Conservation (phyloP, 768 basidiomycete genomes). For the Leccinellum rugosiceps region DNA sequence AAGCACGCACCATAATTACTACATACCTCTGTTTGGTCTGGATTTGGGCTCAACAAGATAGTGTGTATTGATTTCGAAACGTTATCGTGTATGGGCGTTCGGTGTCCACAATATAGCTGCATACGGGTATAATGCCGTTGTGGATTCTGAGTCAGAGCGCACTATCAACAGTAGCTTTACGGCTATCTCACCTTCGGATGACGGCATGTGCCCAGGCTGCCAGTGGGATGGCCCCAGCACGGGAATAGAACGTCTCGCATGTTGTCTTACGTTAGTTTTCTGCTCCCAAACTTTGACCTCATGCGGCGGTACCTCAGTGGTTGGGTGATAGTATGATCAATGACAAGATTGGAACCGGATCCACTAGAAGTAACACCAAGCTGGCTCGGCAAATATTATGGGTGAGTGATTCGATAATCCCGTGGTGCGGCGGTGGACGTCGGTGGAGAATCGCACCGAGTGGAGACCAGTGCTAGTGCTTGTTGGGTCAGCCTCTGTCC, state of each 20-base stretch:
- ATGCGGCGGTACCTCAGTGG: too few relatives aligned
- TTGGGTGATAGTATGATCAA: neutral
- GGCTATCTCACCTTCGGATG: neutral
- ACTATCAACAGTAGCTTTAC: neutral
- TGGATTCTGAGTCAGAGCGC: neutral
- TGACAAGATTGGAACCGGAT: neutral
- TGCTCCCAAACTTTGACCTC: too few relatives aligned
- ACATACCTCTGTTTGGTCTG: neutral
- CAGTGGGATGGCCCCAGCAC: too few relatives aligned
- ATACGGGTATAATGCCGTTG: neutral
- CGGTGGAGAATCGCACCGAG: neutral
- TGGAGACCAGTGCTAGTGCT: neutral
- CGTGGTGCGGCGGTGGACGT: too few relatives aligned
- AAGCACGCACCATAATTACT: neutral
- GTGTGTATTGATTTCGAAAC: neutral
- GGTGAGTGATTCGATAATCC: too few relatives aligned
- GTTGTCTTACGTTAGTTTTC: neutral
- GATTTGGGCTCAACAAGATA: neutral
- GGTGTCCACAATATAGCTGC: neutral
- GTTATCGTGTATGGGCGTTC: neutral
- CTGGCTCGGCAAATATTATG: too few relatives aligned
- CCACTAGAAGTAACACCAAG: too few relatives aligned
- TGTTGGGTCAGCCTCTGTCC: too few relatives aligned
- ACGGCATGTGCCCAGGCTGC: neutral
- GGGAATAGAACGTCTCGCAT: too few relatives aligned